Base-by-base conservation (phyloP, 768 basidiomycete species). In the Punctularia strigosozonata region DNA sequence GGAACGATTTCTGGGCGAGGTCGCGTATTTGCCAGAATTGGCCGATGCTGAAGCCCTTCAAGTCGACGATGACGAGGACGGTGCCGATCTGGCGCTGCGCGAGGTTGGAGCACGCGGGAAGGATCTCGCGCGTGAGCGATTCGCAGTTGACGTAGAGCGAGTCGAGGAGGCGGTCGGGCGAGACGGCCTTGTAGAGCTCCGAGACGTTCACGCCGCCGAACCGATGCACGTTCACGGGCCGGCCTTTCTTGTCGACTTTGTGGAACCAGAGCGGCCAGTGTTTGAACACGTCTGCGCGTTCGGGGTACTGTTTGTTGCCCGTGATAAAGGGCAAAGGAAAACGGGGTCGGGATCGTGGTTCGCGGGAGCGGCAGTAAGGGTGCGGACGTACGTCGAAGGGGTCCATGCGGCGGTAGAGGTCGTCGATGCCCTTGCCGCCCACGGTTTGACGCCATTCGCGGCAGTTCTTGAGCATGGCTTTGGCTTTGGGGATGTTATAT, bases 251-350 rank as follows among this genome's bases (percentile, higher is more conserved):
- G 30, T 41, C 15, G 13, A 73, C 80, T 63, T 83, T 84, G 55
- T 86, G 82, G 48, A 80, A 84, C 46, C 71, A 83, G 64, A 84
- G 71, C 3, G 80, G 80, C 82, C 82, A 86, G 44, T 71, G 75
- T 38, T 80, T 72, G 46, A 83, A 82, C 5, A 85, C 73, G 1
- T 69, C 66, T 37, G 73, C 66, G 31, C 82, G 73, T 45, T 75
- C 78, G 1, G 79, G 79, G 48, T 76, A 86, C 82, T 86, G 37
- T 6, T 21, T n/a, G n/a, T n/a, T n/a, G n/a, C n/a, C n/a, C n/a
- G n/a, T n/a, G n/a, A n/a, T n/a, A n/a, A n/a, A 12, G 31, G 34
- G 25, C 18, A 41, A 37, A 30, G 3, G 38, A 42, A 31, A 24
- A 21, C 8, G 4, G 28, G 31, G 21, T 30, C 36, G 30, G 19